These are phyloP conservation scores for Phytophthora boehmeriae DNA, from an alignment of 352 stramenopile genomes.

Conservation along the genomic window DNA sequence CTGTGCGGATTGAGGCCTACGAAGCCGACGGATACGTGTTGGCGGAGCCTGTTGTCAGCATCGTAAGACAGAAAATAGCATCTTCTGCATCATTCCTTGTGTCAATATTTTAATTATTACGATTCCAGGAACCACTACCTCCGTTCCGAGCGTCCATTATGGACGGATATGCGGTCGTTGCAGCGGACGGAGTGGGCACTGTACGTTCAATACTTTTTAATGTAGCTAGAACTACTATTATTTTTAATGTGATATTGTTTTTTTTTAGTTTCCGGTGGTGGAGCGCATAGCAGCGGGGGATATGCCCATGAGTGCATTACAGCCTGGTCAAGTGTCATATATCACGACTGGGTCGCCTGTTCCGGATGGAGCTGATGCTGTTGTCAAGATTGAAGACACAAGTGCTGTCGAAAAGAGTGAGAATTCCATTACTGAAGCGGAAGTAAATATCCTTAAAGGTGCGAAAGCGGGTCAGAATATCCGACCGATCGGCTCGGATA, in stretches of 20 bases:
- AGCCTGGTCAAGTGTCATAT: conserved; percentile 78
- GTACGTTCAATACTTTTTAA: conserved; percentile 22
- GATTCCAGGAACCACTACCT: conserved; percentile 86
- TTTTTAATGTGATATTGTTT: neutral
- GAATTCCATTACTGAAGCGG: conserved; percentile 35
- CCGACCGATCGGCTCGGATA: conserved; percentile 92
- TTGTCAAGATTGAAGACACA: conserved; percentile 96
- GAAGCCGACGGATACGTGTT: conserved; percentile 59
- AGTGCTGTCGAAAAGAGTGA: conserved; percentile 50
- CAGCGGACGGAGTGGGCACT: conserved; percentile 76
- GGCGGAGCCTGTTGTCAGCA: conserved; percentile 54
- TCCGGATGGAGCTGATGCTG: conserved; percentile 89
- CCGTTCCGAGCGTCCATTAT: conserved; percentile 97
- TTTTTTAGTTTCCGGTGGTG: conserved; percentile 64
- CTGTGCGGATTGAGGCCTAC: conserved; percentile 36
- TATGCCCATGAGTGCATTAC: conserved; percentile 44
- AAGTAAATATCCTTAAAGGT: conserved; percentile 68
- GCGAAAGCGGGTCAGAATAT: conserved; percentile 77
- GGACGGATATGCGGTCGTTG: conserved; percentile 96
- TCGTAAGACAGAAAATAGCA: conserved; percentile 3
- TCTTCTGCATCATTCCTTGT: neutral
- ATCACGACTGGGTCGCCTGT: conserved; percentile 96
- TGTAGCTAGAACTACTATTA: conserved; percentile 2
- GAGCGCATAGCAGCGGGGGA: conserved; percentile 75
- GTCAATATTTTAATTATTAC: neutral